phyloP scores from a whole-genome alignment of 768 basidiomycete species.

The Ramaria sp. region DNA sequence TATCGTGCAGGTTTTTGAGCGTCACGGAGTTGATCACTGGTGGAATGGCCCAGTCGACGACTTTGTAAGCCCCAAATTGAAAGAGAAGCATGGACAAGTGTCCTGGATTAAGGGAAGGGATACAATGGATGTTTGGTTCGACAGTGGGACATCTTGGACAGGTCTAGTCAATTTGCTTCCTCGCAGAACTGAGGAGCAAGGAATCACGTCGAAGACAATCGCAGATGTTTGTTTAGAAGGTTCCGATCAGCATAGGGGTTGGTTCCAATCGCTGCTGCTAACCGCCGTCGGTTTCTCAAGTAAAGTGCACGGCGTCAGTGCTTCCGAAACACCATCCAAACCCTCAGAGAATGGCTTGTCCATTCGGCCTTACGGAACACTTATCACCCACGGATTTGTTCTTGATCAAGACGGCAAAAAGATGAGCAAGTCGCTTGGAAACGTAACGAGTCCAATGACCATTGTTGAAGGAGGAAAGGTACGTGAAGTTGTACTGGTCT shows the following conservation, averaged over 20 bases:
- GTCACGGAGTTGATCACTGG: slow-evolving; percentile 77
- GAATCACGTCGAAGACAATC: slow-evolving; percentile 21
- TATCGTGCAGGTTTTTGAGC: slow-evolving; percentile 63
- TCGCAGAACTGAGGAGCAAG: not conserved
- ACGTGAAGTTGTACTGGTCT: slow-evolving; percentile 13
- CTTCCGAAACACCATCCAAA: slow-evolving; percentile 13
- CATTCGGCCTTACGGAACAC: slow-evolving; percentile 55
- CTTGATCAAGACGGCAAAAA: slow-evolving; percentile 83
- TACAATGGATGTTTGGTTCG: slow-evolving; percentile 99
- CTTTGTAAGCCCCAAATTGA: slow-evolving; percentile 60
- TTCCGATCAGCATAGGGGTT: slow-evolving; percentile 94
- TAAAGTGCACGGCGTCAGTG: not conserved
- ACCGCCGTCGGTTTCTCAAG: slow-evolving; percentile 49
- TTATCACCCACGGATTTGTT: slow-evolving; percentile 97
- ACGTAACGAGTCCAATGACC: slow-evolving; percentile 76
- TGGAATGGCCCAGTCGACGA: slow-evolving; percentile 80
- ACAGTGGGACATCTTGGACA: slow-evolving; percentile 93
- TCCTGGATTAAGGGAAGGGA: slow-evolving; percentile 76
- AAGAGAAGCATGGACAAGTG: slow-evolving; percentile 22
- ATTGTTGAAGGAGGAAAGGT: slow-evolving; percentile 75
- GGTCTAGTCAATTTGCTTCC: slow-evolving; percentile 33
- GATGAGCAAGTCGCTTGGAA: slow-evolving; percentile 97
- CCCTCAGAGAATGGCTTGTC: slow-evolving; percentile 1
- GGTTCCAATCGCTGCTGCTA: slow-evolving; percentile 94
- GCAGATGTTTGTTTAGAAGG: slow-evolving; percentile 93